Evolutionary conservation across 1,139 yeast species (phyloP), one percentile per base, ranked within the genome.

Genomic region (Taiozyma sp.): DNA sequence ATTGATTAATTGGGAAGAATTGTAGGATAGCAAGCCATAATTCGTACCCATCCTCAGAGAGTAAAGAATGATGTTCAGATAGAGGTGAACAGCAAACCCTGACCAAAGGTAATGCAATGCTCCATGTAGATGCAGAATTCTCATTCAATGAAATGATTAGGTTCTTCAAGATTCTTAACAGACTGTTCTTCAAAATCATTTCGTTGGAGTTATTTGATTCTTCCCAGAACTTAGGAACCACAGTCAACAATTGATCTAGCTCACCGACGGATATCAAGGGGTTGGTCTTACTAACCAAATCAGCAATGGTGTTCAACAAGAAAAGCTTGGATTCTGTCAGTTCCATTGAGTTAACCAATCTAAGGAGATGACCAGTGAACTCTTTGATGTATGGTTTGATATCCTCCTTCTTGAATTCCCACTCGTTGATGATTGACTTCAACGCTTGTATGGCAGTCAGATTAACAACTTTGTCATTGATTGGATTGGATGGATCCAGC

Each of bases 11-110:
- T 7, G 66, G 58, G 51, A 62, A 69, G 44, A 84, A 83, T 54
- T 83, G 87, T 48, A 92, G 67, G 4, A 90, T 65, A 0, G 86
- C 76, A 41, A 80, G 72, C 97, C 98, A 92, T 48, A 93, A 71
- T 49, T 89, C 96, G 62, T 82, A 82, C 0, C 96, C 97, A 67
- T 93, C 99, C 63, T 93, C 98, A 30, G 87, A 75, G 12, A 93
- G 67, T 48, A 88, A 73, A 3, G 84, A 73, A 57, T 84, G 84
- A 51, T 75, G 74, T 36, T 81, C 83, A 1, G 91, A 79, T 6
- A 70, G 62, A 9, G 83, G 83, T 56, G 90, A 84, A 57, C 96
- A 84, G 43, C 85, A 79, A 6, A 73, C 70, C 19, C 73, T 71
- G 36, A 92, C 75, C 51, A 89, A 73, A 1, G 96, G 95, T 16